Evolutionary conservation across 1,284 basidiomycete genomes (phyloP), one percentile per base, ranked within the genome.

Genomic region (Pseudozyma sp.): DNA sequence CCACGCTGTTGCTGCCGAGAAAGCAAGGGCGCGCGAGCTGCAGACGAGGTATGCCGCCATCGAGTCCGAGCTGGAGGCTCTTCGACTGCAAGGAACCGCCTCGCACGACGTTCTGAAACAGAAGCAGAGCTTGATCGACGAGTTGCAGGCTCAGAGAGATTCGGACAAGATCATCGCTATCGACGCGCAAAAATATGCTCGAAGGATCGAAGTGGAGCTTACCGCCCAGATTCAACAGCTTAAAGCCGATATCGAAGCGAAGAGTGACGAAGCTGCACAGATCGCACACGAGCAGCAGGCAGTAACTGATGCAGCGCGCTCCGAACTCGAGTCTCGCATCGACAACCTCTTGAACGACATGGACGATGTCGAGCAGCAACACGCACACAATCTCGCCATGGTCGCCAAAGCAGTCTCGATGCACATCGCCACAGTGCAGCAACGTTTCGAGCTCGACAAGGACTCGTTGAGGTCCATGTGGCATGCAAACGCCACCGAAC

Each of bases 161-260:
- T 63, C 67, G 24, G 55, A 65, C 39, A 69, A 63, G 67, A 58
- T 66, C 31, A 62, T 65, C 24, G 60, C 62, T 11, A 68, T 68
- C 19, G 70, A 73, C 35, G 61, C 65, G 8, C 70, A 73, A 35
- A 64, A 60, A 50, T 73, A 73, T 42, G 63, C 65, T 1, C 56
- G 62, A 17, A 64, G 45, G 59, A 51, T 69, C 45, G 71, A 74
- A 33, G 50, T 29, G n/a, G 54, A 68, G 48, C 53, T 69, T 42
- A 62, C 47, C 16, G 31, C 52, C 17, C 50, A 62, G 44, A 63
- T 74, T 24, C 40, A 69, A 9, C 43, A 58, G 49, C 62, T 74
- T 14, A 16, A 57, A n/a, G 30, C 31, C 4, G 43, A 59, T 35
- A 40, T 69, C 4, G 45, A 66, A 8, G 45, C 10, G 48, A 60